Base-by-base conservation (phyloP, 495 filamentous ascomycete genomes). In the Mytilinidion resinicola region DNA sequence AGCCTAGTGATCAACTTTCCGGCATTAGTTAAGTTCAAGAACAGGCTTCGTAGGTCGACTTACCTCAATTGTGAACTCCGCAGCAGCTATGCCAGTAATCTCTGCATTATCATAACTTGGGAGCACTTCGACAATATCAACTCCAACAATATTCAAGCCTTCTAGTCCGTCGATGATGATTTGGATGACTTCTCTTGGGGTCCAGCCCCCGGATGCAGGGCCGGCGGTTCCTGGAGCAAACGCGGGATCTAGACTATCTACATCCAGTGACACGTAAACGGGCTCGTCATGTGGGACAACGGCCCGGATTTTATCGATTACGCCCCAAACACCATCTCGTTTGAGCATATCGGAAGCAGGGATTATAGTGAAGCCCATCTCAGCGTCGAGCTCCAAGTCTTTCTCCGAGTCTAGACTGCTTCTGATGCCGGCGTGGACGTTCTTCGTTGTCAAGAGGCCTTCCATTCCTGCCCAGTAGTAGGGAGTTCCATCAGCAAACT, bases 171-270 rank as follows among this genome's bases (percentile, higher is more conserved):
- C 75, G 70, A 89, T 66, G 50, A 89, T 85, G 3, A 82, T 73
- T 47, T 87, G 87, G 59, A 89, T 74, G 59, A 89, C 73, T 70
- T 89, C 86, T 20, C 85, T 72, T 33, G 80, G 87, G 11, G 85
- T 88, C 85, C 85, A 89, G 12, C 86, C 85, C 53, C 85, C 85
- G 1, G 85, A 78, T 71, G 89, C 86, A 0, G 87, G 87, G 0
- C 86, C 88, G 1, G 85, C 87, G 0, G 86, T 89, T 0, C 85
- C 87, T 0, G 87, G 87, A 14, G 85, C 85, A 8, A 85, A 77
- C 0, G 82, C 80, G 3, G 87, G 85, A 65, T 90, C 87, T 44
- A 90, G 64, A 0, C 38, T 85, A 67, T 90, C 87, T 62, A 90
- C 89, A 64, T 90, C 86, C 4, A 90, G 77, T 33, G 78, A 82